phyloP scores from a whole-genome alignment of 805 yeast genomes.

The Ogataea pignaliae region DNA sequence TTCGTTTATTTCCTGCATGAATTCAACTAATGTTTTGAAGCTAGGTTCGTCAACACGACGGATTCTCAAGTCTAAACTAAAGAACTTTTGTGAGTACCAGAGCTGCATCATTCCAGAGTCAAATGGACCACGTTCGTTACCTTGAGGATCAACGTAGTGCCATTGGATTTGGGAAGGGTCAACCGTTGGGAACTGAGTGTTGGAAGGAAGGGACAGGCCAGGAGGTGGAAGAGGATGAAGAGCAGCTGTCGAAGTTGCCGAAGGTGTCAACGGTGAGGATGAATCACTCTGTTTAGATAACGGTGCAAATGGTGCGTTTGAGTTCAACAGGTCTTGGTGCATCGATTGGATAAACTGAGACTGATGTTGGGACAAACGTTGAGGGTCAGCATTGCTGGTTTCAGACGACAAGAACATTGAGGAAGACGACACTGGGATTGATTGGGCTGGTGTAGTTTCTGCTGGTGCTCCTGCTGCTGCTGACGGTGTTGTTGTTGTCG shows the following conservation, averaged over 20 bases:
- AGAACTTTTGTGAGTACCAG: slow-evolving; percentile 64
- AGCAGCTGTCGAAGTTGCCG: background rate
- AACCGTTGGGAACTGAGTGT: slow-evolving; percentile 7
- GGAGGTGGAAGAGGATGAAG: slow-evolving; percentile 11
- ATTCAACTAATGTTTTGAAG: slow-evolving; percentile 48
- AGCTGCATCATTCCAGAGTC: slow-evolving; percentile 68
- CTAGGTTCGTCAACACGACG: slow-evolving; percentile 52
- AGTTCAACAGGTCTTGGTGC: slow-evolving; percentile 2
- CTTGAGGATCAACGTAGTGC: slow-evolving; percentile 69
- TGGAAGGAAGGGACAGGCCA: slow-evolving; percentile 10
- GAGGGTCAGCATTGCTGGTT: background rate
- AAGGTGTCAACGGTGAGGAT: slow-evolving; percentile 1
- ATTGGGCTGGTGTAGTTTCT: slow-evolving; percentile 1
- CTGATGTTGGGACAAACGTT: too few species aligned
- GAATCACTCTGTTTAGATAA: background rate
- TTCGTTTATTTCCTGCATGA: slow-evolving; percentile 46
- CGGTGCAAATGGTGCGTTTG: background rate
- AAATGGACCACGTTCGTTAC: slow-evolving; percentile 79
- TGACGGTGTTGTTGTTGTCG: slow-evolving; percentile 1
- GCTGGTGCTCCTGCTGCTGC: background rate
- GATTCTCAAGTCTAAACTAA: slow-evolving; percentile 49
- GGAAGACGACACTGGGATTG: too few species aligned
- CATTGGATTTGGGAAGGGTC: slow-evolving; percentile 45
- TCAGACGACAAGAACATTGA: too few species aligned
- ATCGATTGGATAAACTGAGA: background rate